Conservation (phyloP, 306 rosid genomes). For the Medicago arabica region DNA sequence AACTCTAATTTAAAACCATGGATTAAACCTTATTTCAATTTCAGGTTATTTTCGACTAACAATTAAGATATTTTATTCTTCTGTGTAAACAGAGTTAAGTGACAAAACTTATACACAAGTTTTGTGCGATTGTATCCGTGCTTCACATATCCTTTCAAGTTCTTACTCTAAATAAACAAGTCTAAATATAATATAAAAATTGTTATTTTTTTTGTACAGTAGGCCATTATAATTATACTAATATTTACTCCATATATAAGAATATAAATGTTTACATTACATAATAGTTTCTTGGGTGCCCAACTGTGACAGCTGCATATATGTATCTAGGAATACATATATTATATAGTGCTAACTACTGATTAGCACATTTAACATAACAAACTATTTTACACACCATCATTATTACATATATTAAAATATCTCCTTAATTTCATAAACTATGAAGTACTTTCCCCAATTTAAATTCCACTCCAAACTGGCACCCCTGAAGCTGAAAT, state of each 20-base stretch:
- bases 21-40: too few relatives aligned
- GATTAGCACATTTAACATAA: background rate
- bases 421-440: background rate
- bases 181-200: background rate
- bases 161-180: too few relatives aligned
- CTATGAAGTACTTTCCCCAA: background rate
- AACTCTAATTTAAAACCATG: too few relatives aligned
- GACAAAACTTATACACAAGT: too few relatives aligned
- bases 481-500: constrained; percentile 71
- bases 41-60: too few relatives aligned
- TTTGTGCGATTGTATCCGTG: too few relatives aligned
- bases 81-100: too few relatives aligned
- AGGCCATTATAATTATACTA: background rate
- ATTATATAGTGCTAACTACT: too few relatives aligned
- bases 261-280: background rate
- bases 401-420: background rate
- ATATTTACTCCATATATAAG: background rate
- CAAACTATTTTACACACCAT: background rate
- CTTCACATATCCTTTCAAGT: background rate
- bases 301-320: too few relatives aligned
- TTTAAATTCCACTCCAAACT: constrained; percentile 47
- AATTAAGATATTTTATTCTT: too few relatives aligned
- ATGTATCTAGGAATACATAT: too few relatives aligned
- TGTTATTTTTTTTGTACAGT: background rate
- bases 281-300: background rate